Evolutionary conservation across 1,139 yeast species (phyloP), one percentile per base, ranked within the genome.

Genomic region (Groenewaldozyma auringiensis): DNA sequence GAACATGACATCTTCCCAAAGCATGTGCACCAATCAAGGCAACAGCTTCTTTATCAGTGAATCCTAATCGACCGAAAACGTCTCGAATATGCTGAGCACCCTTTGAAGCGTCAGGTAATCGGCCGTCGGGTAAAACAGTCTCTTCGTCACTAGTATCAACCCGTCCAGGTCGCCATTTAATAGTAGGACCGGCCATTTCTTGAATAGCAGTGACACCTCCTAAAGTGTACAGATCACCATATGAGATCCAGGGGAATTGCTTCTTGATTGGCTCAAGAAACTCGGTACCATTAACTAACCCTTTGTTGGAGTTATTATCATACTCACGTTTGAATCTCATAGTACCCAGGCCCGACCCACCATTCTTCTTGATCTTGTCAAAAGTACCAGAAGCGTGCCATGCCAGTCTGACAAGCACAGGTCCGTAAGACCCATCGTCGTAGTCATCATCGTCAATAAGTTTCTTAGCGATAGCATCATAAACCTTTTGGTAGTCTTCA

Each of bases 1-100:
- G 61, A 37, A 59, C 56, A 66, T 86, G 95, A 61, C 95, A 84
- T 50, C 74, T 68, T 51, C 96, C 96, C 53, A 87, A 72, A 50
- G 84, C 79, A 66, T 88, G 96, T 35, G 95, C 95, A 53, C 96
- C 96, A 57, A 85, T 72, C 54, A 88, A 71, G 37, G 92, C 89
- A 46, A 84, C 95, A 53, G 83, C 82, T 66, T 88, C 95, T 64
- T 81, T 77, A 58, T 87, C 96, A 53, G 73, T 72, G 65, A 87
- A 81, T 9, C 88, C 88, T 76, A 85, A 71, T 67, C 94, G 77
- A 47, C 64, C 67, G 65, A 83, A 84, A 46, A 83, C 74, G 38
- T 70, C 67, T 61, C 87, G 76, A 34, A 88, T 80, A 62, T 87
- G 87, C 43, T 69, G 66, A 17, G 83, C 79, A 52, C 82, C 92